A percentile compares a stretch with the other conserved stretches of the same genome.
Conservation (phyloP, 2,329 filamentous ascomycete genomes). For the Furcasterigmium sp. region DNA sequence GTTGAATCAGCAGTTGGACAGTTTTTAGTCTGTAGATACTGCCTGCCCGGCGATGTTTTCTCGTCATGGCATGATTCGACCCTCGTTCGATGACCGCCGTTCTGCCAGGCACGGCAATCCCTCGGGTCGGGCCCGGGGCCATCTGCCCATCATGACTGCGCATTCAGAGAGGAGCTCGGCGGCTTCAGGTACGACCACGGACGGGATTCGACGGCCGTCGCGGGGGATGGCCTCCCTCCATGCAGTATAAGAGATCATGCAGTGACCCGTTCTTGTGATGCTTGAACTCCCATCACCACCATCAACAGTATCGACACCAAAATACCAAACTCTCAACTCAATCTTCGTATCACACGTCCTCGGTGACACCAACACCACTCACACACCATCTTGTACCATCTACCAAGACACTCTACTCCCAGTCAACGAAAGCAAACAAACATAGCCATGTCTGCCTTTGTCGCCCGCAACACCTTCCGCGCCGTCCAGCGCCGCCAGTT, state of each 20-base stretch:
- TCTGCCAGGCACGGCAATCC: slow-evolving; percentile 10
- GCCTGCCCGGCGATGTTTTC: background rate
- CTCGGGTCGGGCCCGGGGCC: slow-evolving; percentile 9
- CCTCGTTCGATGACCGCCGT: background rate
- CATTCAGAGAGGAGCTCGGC: background rate
- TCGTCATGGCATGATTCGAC: background rate
- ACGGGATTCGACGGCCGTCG: background rate
- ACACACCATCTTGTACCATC: no score
- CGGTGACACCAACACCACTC: slow-evolving; percentile 2
- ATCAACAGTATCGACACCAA: slow-evolving; percentile 9
- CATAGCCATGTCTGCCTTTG: slow-evolving; percentile 26
- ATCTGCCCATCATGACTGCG: slow-evolving; percentile 13
- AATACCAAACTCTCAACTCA: slow-evolving; percentile 10
- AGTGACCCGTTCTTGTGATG: slow-evolving; percentile 7
- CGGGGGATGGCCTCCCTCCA: background rate
- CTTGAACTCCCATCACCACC: slow-evolving; percentile 7
- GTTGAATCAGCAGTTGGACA: background rate
- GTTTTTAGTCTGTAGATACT: background rate
- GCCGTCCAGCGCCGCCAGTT: slow-evolving; percentile 23
- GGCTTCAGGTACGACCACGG: background rate
- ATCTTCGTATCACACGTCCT: background rate
- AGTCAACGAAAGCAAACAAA: slow-evolving; percentile 5
- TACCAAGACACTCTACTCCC: no score
- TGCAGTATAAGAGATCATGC: slow-evolving; percentile 12
- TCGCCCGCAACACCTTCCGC: slow-evolving; percentile 23